A percentile compares a stretch with the other conserved stretches of the same genome.
These are phyloP conservation scores for Mucor irregularis DNA, from an alignment of 371 early-diverging fungal genomes.

Conservation along the genomic window DNA sequence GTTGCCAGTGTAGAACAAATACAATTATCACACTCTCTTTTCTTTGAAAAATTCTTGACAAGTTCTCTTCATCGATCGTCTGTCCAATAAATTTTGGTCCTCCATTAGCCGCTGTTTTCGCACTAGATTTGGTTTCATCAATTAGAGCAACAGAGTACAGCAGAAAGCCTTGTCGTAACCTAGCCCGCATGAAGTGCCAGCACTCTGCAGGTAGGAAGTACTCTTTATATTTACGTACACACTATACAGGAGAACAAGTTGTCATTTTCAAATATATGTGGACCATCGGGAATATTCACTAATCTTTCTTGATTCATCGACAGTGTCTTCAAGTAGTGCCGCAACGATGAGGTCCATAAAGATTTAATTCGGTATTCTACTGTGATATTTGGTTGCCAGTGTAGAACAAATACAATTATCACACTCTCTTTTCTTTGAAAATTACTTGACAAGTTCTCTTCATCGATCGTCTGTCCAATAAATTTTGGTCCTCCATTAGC, in stretches of 20 bases:
- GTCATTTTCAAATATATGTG: constrained; percentile 1
- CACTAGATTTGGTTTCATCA: constrained; percentile 16
- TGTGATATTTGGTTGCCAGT: constrained; percentile 87
- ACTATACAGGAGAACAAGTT: constrained; percentile 27
- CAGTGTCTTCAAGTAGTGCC: constrained; percentile 15
- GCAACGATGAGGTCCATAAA: constrained; percentile 25
- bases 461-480: neutral
- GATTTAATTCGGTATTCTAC: constrained; percentile 80
- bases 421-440: constrained; percentile 51
- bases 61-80: neutral
- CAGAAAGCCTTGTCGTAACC: constrained; percentile 85
- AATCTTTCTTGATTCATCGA: constrained; percentile 10
- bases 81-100: constrained; percentile 1
- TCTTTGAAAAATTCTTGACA: too few species aligned
- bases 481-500: constrained; percentile 1
- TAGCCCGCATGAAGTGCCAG: constrained; percentile 66
- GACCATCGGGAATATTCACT: constrained; percentile 11
- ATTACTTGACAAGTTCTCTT: neutral
- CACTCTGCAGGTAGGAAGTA: constrained; percentile 68
- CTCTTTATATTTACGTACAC: constrained; percentile 76
- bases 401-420: constrained; percentile 62
- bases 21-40: constrained; percentile 63
- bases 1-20: constrained; percentile 79
- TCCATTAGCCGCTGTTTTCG: constrained; percentile 3
- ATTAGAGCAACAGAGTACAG: constrained; percentile 56